Base-by-base conservation (phyloP, 768 basidiomycete species). In the Boletellus ananas region DNA sequence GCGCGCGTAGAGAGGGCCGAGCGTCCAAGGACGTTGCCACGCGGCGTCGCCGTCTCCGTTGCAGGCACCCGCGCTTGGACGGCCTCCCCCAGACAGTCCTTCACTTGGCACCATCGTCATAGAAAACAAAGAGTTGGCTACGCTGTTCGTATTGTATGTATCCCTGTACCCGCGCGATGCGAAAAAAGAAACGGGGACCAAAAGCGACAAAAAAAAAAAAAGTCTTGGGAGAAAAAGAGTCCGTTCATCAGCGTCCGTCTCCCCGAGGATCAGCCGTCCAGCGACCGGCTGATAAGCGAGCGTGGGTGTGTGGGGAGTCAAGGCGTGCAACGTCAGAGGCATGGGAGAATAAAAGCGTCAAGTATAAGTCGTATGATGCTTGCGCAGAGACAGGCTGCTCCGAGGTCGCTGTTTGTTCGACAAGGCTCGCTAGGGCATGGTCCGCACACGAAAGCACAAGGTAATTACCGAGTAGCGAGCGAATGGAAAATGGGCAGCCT, bases 381-480 rank as follows among this genome's bases (percentile, higher is more conserved):
- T 36, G 56, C 20, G 54, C 37, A 52, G 34, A 56, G 56, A 56
- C 45, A 50, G 47, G 52, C 55, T 57, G 59, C 56, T 60, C 44
- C 49, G 54, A 58, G 37, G 42, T 53, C n/a, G 58, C 29, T 48
- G 47, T 23, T 51, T 35, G 58, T 50, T 47, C 50, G 49, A 36
- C 47, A 52, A 48, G 51, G 50, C 45, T 56, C 51, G 62, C 35
- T 40, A 29, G 43, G 50, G 42, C 50, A 54, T 17, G 48, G 55
- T 64, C 64, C 58, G 45, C 55, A 56, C 39, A 50, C 49, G 49
- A 58, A 54, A 58, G 58, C 52, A 59, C 56, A 56, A 49, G 55
- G 60, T 51, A 64, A 57, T 66, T 64, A 68, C 60, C 67, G 55
- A 57, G 64, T 34, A 58, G 49, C 53, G 57, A 52, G 47, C 46